These are phyloP conservation scores for Strobilomyces confusus DNA, from an alignment of 768 basidiomycete species.

Conservation along the genomic window DNA sequence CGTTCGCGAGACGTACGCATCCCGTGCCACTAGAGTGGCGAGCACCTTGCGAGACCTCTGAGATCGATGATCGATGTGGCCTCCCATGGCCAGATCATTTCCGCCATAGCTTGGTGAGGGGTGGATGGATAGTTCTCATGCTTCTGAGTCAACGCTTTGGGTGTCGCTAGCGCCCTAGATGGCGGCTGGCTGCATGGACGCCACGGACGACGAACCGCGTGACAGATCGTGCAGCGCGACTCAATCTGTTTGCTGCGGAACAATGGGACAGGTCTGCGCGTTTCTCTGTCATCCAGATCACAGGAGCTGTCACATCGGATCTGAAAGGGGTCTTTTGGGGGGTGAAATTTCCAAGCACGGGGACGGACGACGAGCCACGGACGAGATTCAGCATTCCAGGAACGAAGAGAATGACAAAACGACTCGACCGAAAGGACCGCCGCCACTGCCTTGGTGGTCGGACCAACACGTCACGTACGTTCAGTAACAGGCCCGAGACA, in stretches of 20 bases:
- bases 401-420: constrained; percentile 1
- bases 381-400: constrained; percentile 6
- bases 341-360: not conserved
- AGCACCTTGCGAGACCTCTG: constrained; percentile 1
- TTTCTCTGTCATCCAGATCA: constrained; percentile 5
- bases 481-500: constrained; percentile 1
- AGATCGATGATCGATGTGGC: constrained; percentile 22
- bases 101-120: constrained; percentile 16
- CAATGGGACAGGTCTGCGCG: not conserved
- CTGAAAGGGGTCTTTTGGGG: not conserved
- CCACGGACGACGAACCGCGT: constrained; percentile 2
- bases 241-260: not conserved
- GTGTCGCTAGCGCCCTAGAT: constrained; percentile 4
- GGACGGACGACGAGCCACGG: constrained; percentile 2
- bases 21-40: constrained; percentile 13
- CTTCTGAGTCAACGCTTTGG: constrained; percentile 10
- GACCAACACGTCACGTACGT: constrained; percentile 9
- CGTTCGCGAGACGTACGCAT: constrained; percentile 21
- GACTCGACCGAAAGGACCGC: constrained; percentile 1
- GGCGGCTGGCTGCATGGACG: constrained; percentile 3
- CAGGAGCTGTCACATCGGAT: constrained; percentile 1
- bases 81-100: constrained; percentile 18
- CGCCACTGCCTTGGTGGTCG: constrained; percentile 22
- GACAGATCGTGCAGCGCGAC: not conserved
- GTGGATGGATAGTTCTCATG: constrained; percentile 3